These are phyloP conservation scores for Cicer pinnatifidum DNA, from an alignment of 306 rosid species.

Conservation along the genomic window DNA sequence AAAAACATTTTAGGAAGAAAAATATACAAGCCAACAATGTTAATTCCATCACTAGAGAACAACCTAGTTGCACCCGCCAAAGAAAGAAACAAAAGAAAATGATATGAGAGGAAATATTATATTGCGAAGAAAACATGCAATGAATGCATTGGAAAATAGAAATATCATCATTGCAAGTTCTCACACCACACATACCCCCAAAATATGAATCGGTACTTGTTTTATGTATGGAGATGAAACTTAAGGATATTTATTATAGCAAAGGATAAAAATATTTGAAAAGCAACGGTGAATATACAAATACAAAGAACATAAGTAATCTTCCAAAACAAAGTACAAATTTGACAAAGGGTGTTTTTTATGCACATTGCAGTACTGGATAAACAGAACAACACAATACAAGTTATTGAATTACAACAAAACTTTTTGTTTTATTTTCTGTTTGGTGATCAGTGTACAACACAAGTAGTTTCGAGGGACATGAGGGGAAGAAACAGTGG, in stretches of 20 bases:
- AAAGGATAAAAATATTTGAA: conserved; percentile 7
- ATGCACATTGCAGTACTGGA: background rate
- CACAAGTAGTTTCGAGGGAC: background rate
- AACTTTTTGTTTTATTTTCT: background rate
- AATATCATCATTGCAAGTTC: conserved; percentile 9
- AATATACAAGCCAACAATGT: background rate
- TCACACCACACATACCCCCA: conserved; percentile 17
- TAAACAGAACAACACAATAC: background rate
- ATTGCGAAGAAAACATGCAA: background rate
- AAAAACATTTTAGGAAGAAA: conserved; percentile 38
- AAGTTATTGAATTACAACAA: background rate
- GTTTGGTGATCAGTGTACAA: conserved; percentile 7
- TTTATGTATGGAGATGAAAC: background rate
- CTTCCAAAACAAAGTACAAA: conserved; percentile 15
- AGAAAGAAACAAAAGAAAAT: background rate
- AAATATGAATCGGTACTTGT: conserved; percentile 7
- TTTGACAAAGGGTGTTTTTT: background rate
- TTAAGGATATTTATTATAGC: conserved; percentile 5
- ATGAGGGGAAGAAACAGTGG: background rate
- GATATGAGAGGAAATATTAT: conserved; percentile 11
- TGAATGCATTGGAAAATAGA: background rate
- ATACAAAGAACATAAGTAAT: background rate
- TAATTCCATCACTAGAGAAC: conserved; percentile 21
- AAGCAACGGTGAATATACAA: conserved; percentile 6
- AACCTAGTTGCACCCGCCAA: background rate